phyloP scores from a whole-genome alignment of 139 green algal genomes.

The Pseudopediastrum boryanum region DNA sequence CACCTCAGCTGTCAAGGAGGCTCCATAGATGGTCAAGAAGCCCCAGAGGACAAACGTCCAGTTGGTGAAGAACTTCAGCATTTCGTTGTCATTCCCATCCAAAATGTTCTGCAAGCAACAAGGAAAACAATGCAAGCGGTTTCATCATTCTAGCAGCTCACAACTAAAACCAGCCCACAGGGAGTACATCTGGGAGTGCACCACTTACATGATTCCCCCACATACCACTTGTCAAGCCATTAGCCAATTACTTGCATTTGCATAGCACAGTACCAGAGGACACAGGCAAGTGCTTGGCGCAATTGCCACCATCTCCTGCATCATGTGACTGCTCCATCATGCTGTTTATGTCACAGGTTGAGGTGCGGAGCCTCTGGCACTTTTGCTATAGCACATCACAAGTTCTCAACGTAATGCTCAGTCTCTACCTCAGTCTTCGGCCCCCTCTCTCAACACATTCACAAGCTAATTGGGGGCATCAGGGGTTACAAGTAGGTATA shows the following conservation, averaged over 20 bases:
- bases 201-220: background rate
- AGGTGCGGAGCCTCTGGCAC: no score
- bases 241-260: background rate
- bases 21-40: background rate
- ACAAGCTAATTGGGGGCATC: no score
- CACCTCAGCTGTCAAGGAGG: slow-evolving; percentile 5
- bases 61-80: slow-evolving; percentile 29
- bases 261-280: background rate
- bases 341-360: no score
- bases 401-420: no score
- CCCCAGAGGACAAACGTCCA: slow-evolving; percentile 34
- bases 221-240: background rate
- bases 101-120: slow-evolving; percentile 14
- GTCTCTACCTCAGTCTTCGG: no score
- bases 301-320: no score
- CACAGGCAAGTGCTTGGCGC: background rate
- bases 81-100: background rate
- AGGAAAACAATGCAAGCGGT: background rate
- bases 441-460: no score
- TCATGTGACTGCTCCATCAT: no score
- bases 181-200: background rate
- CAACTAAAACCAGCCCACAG: background rate
- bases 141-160: background rate
- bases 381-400: no score
- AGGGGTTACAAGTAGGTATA: no score